Conservation (phyloP, 257 asterid species). For the Fraxinus quadrangulata region DNA sequence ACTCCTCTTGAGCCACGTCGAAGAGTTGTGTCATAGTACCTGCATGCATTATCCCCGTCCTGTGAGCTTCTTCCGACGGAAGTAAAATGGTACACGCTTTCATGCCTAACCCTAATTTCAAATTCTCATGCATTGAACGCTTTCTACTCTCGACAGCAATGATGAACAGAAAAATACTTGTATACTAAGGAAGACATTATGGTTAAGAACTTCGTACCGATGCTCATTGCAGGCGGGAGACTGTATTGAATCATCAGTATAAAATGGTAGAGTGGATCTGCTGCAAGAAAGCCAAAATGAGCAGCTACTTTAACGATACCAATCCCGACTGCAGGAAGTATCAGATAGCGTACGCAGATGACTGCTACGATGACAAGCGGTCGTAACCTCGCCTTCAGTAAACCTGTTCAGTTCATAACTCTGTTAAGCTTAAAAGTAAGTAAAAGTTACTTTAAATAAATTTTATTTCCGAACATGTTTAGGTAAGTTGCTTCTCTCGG, state of each 20-base stretch:
- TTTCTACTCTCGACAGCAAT: neutral
- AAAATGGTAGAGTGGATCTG: constrained; percentile 82
- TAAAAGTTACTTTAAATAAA: neutral
- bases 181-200: neutral
- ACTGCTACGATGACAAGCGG: constrained; percentile 45
- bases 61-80: neutral
- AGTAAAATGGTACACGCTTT: neutral
- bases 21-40: constrained; percentile 91
- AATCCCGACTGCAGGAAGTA: constrained; percentile 73
- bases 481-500: neutral
- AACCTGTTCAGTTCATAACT: constrained; percentile 43
- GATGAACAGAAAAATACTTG: no score
- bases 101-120: neutral
- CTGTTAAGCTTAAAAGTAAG: neutral
- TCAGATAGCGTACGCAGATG: constrained; percentile 54
- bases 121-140: neutral
- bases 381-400: constrained; percentile 53
- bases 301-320: constrained; percentile 62
- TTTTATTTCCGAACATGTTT: neutral
- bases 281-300: constrained; percentile 65
- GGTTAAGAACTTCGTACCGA: constrained; percentile 44
- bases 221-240: constrained; percentile 88
- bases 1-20: constrained; percentile 92
- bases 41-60: constrained; percentile 18
- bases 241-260: constrained; percentile 79